Evolutionary conservation across 1,284 basidiomycete species (phyloP).

Genomic region (Pseudozyma tsukubaensis): DNA sequence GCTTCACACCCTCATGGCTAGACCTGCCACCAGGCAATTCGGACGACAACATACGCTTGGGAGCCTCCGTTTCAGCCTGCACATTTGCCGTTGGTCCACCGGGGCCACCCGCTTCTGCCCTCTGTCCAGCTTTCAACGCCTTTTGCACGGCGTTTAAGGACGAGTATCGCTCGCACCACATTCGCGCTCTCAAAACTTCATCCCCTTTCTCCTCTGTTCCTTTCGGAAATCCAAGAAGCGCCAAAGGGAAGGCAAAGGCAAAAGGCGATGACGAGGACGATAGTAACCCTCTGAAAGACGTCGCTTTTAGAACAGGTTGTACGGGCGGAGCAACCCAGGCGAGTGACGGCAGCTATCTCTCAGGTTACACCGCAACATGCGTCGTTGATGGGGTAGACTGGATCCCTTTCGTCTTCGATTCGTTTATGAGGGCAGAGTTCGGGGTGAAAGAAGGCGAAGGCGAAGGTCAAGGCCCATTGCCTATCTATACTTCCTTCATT

Average conservation of each 20-base stretch:
- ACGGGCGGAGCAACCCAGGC: constrained; percentile 9
- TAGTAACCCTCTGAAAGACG: constrained; percentile 8
- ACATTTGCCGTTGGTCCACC: constrained; percentile 43
- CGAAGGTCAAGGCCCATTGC: constrained; percentile 1
- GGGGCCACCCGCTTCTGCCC: constrained; percentile 11
- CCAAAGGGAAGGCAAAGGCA: too few relatives aligned
- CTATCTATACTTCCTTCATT: constrained; percentile 25
- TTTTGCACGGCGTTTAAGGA: constrained; percentile 19
- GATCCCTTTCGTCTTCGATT: constrained; percentile 33
- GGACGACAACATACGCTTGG: constrained; percentile 3
- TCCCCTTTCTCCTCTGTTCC: constrained; percentile 1
- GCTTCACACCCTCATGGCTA: background rate
- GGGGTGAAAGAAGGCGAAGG: background rate
- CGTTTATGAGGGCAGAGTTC: constrained; percentile 26
- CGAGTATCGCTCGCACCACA: constrained; percentile 10
- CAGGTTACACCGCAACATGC: constrained; percentile 34
- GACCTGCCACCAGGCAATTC: constrained; percentile 11
- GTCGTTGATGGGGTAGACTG: constrained; percentile 36
- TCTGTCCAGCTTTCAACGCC: constrained; percentile 31
- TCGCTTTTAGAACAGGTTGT: constrained; percentile 29
- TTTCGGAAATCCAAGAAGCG: background rate
- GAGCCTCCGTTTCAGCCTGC: constrained; percentile 19
- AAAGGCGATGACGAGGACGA: constrained; percentile 13
- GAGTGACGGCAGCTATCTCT: constrained; percentile 15
- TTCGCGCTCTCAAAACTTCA: constrained; percentile 18